Evolutionary conservation across 805 yeast species (phyloP), one percentile per base, ranked within the genome.

Genomic region (Metschnikowia noctiluminum): DNA sequence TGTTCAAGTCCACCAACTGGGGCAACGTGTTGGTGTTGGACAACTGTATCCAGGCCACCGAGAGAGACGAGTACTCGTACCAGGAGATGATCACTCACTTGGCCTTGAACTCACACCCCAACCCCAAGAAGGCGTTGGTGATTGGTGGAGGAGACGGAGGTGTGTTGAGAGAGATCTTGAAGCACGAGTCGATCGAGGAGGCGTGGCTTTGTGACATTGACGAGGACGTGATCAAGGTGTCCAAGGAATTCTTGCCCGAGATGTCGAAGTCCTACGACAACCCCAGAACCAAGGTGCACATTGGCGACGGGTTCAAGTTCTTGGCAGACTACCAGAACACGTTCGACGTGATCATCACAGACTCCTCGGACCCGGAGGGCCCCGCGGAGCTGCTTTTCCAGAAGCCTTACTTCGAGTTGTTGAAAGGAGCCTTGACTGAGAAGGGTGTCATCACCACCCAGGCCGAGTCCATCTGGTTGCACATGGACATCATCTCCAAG

Each of bases 81-180:
- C 99, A 94, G 76, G 99, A 92, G 74, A 94, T 92, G 98, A 92
- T 92, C 69, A 76, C 97, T 37, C 97, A 92, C 71, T 78, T 94
- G 63, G 96, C 96, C 7, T 64, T 94, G 70, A 87, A 85, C 80
- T 83, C 94, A 46, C 98, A 94, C 73, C 91, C 96, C 61, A 84
- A 88, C 74, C 98, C 98, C 50, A 89, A 88, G 78, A 85, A 79
- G 61, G 97, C 95, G 26, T 77, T 92, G 48, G 98, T 92, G 55
- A 87, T 92, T 63, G 99, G 99, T 51, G 99, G 99, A 56, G 99
- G 99, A 64, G 99, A 92, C 69, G 99, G 99, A 61, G 98, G 98
- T 71, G 98, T 92, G 45, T 79, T 92, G 62, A 83, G 98, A 73
- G 98, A 92, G 72, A 79, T 91, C 64, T 88, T 90, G 64, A 92